Evolutionary conservation across 371 early-diverging fungal species (phyloP).

Genomic region (Chytridiales sp.): DNA sequence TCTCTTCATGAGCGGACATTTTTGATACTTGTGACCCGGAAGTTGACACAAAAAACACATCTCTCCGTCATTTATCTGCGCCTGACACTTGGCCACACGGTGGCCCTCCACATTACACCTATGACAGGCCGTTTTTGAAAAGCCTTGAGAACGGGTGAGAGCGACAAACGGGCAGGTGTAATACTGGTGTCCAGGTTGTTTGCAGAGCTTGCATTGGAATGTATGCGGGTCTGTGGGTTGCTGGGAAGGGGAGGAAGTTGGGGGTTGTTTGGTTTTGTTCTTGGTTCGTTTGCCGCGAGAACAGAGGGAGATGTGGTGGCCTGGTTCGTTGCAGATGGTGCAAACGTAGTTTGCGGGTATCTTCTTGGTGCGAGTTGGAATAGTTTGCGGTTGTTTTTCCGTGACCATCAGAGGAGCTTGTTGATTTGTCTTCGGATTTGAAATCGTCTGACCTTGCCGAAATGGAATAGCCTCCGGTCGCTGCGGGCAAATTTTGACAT

Average conservation of each 20-base stretch:
- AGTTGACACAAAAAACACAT: too few relatives aligned
- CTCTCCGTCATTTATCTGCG: too few relatives aligned
- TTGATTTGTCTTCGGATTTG: too few relatives aligned
- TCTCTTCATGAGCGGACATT: too few relatives aligned
- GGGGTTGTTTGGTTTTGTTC: neutral
- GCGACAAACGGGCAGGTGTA: neutral
- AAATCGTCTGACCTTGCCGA: too few relatives aligned
- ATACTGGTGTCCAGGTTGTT: slow-evolving; percentile 7
- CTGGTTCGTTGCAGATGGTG: slow-evolving; percentile 5
- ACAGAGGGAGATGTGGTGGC: slow-evolving; percentile 8
- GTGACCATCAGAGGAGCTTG: too few relatives aligned
- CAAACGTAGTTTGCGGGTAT: slow-evolving; percentile 5
- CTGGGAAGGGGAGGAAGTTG: neutral
- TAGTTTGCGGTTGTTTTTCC: too few relatives aligned
- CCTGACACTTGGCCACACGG: neutral
- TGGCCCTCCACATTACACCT: neutral
- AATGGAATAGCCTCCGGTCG: too few relatives aligned
- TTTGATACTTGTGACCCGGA: too few relatives aligned
- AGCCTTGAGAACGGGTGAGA: too few relatives aligned
- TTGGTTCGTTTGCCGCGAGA: neutral
- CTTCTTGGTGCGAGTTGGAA: neutral
- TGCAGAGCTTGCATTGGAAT: slow-evolving; percentile 11
- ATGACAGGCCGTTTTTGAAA: neutral
- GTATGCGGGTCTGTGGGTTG: too few relatives aligned
- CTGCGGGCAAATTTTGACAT: neutral